Evolutionary conservation across 257 asterid genomes (phyloP).

Genomic region (Lavandula angustifolia): DNA sequence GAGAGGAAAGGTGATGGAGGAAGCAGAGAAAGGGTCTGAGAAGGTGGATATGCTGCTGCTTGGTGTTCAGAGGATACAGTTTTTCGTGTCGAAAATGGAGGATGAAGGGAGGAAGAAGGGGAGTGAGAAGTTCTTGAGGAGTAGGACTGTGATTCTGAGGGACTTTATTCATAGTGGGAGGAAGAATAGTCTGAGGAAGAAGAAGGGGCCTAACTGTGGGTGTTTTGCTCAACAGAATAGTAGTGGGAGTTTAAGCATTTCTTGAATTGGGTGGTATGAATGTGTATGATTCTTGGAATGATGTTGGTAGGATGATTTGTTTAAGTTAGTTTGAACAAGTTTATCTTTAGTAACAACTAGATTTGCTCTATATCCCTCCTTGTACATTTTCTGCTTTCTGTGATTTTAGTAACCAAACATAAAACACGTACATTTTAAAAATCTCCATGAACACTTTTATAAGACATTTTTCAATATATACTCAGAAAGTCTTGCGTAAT

Average conservation of each 20-base stretch:
- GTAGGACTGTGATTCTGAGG: constrained; percentile 59
- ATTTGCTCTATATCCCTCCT: constrained; percentile 34
- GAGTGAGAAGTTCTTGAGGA: constrained; percentile 53
- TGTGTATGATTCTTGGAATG: constrained; percentile 28
- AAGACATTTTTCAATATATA: no score
- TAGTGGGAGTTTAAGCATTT: constrained; percentile 40
- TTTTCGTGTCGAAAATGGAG: constrained; percentile 56
- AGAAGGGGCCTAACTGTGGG: constrained; percentile 65
- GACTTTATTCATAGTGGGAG: constrained; percentile 67
- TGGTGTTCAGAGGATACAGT: constrained; percentile 75
- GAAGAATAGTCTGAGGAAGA: constrained; percentile 56
- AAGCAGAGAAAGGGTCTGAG: constrained; percentile 77
- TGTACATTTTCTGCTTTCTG: not conserved
- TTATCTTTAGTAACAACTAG: constrained; percentile 36
- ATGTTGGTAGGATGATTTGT: constrained; percentile 29
- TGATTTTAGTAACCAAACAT: no score
- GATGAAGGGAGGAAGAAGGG: constrained; percentile 65
- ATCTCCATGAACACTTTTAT: no score
- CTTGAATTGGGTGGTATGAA: constrained; percentile 19
- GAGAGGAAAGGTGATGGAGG: constrained; percentile 57
- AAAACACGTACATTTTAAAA: no score
- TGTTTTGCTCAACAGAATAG: constrained; percentile 59
- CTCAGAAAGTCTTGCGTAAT: no score
- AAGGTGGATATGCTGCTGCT: constrained; percentile 58
- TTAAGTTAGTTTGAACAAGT: constrained; percentile 33